Base-by-base conservation (phyloP, 164 flowering plant genomes). In the Nymphaea colorata region DNA sequence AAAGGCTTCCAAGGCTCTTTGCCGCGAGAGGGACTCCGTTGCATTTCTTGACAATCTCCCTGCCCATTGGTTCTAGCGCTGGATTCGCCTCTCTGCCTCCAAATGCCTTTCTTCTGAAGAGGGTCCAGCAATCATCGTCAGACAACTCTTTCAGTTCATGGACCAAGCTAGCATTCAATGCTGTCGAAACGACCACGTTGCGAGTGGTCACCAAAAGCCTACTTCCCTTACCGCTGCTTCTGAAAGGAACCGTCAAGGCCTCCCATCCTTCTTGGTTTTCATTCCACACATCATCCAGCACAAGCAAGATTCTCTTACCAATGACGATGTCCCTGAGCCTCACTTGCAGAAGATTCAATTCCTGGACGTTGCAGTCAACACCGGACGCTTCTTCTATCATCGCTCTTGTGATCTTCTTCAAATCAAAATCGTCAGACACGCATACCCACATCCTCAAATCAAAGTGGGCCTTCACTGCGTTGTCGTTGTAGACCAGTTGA, bases 201-300 rank as follows among this genome's bases (percentile, higher is more conserved):
- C 66, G 53, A 4, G 76, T 69, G 43, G 78, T 76, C 10, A 70
- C 59, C 3, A 76, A 3, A 36, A 71, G 43, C 64, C 55, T 71
- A 62, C 74, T 71, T 10, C 74, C 74, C 25, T 14, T 67, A 14
- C 53, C 66, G 2, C 66, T 66, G 41, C 44, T 42, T 10, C 36
- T 47, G 5, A 71, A 44, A 2, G 44, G 25, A 12, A 15, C 18
- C 6, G 16, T 11, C 53, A 71, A 42, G 4, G 14, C 12, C 16
- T 42, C 69, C 70, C 70, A 71, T 6, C 51, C 42, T 4, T 41
- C 51, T n/a, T 7, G 41, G 18, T 62, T 51, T 17, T 67, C 69
- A 55, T 71, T 62, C 74, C 74, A 67, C 1, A 71, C 67, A 71
- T 71, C 70, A 63, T 71, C 74, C 25, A 72, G 18, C n/a, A 72